These are phyloP conservation scores for Chlorella ohadii DNA, from an alignment of 139 green algal genomes.

Conservation along the genomic window DNA sequence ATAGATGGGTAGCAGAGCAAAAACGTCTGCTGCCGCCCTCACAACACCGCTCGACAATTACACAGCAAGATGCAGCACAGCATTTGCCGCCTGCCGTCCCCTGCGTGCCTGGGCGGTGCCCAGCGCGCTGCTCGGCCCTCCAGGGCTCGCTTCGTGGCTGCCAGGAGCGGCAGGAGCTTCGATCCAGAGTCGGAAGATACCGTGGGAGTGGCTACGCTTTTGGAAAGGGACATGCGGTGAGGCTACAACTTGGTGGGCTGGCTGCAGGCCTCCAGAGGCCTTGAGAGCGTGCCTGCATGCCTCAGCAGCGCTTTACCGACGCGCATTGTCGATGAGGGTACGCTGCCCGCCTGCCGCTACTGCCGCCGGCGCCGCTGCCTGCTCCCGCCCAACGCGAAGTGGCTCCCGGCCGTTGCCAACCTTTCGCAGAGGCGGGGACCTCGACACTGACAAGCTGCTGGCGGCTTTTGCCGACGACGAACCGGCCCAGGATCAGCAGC, in stretches of 20 bases:
- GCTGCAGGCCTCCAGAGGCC: too few species aligned
- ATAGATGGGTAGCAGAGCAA: too few species aligned
- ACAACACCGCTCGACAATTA: too few species aligned
- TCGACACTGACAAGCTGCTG: neutral
- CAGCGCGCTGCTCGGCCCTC: neutral
- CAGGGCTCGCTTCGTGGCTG: neutral
- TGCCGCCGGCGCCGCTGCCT: too few species aligned
- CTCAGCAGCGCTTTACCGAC: neutral
- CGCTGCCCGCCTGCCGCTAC: neutral
- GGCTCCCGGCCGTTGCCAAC: too few species aligned
- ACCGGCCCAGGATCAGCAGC: neutral
- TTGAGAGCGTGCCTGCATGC: too few species aligned
- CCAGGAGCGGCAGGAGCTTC: neutral
- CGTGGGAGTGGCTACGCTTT: constrained; percentile 14
- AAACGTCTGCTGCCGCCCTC: too few species aligned
- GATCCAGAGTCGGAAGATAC: constrained; percentile 11
- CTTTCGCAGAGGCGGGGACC: too few species aligned
- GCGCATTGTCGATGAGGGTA: neutral
- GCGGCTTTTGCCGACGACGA: constrained; percentile 10
- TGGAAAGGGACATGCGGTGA: constrained; percentile 28
- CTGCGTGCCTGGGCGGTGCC: neutral
- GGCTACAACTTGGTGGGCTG: neutral
- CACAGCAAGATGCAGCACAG: neutral
- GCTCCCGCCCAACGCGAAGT: too few species aligned
- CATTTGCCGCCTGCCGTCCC: neutral